Conservation (phyloP, 495 filamentous ascomycete species). For the Penicillium paxilli region DNA sequence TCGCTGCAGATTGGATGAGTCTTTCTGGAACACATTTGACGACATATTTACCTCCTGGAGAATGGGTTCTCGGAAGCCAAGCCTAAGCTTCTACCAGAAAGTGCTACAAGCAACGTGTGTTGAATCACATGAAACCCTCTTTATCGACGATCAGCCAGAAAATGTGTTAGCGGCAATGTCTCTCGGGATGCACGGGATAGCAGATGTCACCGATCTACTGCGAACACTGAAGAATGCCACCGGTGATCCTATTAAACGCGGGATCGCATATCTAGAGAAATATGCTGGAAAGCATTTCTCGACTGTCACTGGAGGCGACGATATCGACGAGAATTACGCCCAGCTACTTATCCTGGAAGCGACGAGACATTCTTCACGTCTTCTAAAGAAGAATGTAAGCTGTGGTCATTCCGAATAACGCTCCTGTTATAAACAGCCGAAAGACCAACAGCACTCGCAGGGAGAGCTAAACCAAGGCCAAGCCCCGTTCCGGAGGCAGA, state of each 20-base stretch:
- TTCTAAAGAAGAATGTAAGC: no score
- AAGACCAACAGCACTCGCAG: no score
- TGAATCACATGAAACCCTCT: constrained; percentile 13
- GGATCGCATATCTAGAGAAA: constrained; percentile 2
- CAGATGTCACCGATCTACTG: neutral
- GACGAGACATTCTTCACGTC: no score
- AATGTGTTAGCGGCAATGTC: constrained; percentile 25
- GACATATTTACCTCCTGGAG: constrained; percentile 30
- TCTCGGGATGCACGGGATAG: constrained; percentile 20
- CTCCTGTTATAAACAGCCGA: no score
- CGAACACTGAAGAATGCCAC: neutral
- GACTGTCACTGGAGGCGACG: neutral
- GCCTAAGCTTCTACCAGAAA: constrained; percentile 21
- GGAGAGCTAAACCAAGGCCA: no score
- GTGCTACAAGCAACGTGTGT: constrained; percentile 19
- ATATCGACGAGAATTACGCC: constrained; percentile 17
- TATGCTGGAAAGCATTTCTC: neutral
- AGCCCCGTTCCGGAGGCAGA: no score
- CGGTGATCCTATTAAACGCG: constrained; percentile 3
- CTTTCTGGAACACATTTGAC: constrained; percentile 25
- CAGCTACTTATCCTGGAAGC: constrained; percentile 22
- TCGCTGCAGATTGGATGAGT: constrained; percentile 9
- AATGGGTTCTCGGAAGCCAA: constrained; percentile 30
- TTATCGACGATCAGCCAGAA: constrained; percentile 26
- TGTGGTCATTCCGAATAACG: no score